phyloP scores from a whole-genome alignment of 2,329 filamentous ascomycete genomes.

The Fusarium beomiforme region DNA sequence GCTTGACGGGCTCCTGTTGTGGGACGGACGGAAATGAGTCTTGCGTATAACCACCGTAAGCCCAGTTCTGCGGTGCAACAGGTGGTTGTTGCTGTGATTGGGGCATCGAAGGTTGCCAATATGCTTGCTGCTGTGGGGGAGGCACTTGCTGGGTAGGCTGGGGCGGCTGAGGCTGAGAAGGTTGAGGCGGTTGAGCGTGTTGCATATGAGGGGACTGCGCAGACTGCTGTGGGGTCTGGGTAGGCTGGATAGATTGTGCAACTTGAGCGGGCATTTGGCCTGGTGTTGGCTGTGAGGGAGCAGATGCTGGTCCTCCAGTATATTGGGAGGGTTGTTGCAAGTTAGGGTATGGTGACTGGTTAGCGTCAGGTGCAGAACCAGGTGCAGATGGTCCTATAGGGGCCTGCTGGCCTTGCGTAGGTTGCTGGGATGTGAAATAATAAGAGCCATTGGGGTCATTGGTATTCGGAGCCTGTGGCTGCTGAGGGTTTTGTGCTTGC shows the following conservation, averaged over 20 bases:
- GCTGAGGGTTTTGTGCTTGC: conserved; percentile 45
- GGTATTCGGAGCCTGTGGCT: conserved; percentile 42
- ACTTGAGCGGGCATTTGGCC: conserved; percentile 40
- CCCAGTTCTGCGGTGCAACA: conserved; percentile 54
- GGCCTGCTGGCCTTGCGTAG: conserved; percentile 47
- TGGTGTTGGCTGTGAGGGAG: conserved; percentile 47
- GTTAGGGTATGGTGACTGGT: conserved; percentile 63
- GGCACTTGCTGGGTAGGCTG: conserved; percentile 41
- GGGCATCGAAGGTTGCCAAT: conserved; percentile 50
- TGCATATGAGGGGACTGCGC: conserved; percentile 24
- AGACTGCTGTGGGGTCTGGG: conserved; percentile 45
- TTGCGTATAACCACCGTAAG: conserved; percentile 63
- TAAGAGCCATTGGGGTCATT: conserved; percentile 66
- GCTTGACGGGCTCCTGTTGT: conserved; percentile 52
- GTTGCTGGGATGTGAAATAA: conserved; percentile 63
- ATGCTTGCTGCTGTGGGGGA: conserved; percentile 48
- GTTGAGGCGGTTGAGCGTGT: conserved; percentile 47
- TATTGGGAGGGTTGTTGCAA: conserved; percentile 60
- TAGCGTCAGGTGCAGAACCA: conserved; percentile 53
- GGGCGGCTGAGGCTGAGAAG: conserved; percentile 45
- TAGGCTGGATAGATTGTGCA: conserved; percentile 37
- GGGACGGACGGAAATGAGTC: conserved; percentile 73
- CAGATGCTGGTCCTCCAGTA: conserved; percentile 55
- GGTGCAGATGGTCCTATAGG: conserved; percentile 51
- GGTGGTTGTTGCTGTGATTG: conserved; percentile 44